phyloP scores from a whole-genome alignment of 768 basidiomycete genomes.

The Leucocoprinus sp. region DNA sequence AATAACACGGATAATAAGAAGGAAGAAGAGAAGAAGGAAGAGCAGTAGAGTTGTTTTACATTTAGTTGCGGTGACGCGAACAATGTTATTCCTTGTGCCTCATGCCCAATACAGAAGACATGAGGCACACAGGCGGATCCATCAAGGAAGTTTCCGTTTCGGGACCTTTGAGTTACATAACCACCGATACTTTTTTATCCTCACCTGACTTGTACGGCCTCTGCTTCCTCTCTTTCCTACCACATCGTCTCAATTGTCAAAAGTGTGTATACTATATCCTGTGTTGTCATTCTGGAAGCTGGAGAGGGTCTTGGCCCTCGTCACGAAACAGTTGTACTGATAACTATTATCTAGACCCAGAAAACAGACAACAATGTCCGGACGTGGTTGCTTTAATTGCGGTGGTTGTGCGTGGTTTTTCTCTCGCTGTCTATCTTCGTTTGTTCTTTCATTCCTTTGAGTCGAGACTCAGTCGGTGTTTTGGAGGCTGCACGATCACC shows the following conservation, averaged over 20 bases:
- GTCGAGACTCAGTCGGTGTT: background rate
- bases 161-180: constrained; percentile 9
- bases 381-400: constrained; percentile 82
- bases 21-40: constrained; percentile 20
- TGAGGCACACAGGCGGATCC: constrained; percentile 4
- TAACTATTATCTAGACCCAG: constrained; percentile 12
- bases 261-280: constrained; percentile 1
- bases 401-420: constrained; percentile 74
- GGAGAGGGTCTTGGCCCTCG: background rate
- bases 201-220: constrained; percentile 6
- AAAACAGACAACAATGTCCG: constrained; percentile 33
- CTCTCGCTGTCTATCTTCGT: constrained; percentile 24
- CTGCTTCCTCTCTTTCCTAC: constrained; percentile 15
- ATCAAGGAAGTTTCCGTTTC: background rate
- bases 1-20: constrained; percentile 19
- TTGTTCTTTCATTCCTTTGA: constrained; percentile 14
- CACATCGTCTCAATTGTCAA: constrained; percentile 14
- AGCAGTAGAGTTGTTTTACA: constrained; percentile 11
- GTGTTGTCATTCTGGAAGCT: constrained; percentile 4
- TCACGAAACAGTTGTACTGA: constrained; percentile 5
- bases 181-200: constrained; percentile 10
- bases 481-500: constrained; percentile 6
- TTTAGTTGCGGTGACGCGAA: background rate
- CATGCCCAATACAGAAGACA: constrained; percentile 1
- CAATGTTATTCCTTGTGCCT: constrained; percentile 5